Evolutionary conservation across 495 filamentous ascomycete species (phyloP).

Genomic region (Hypoxylon lienhwacheense): DNA sequence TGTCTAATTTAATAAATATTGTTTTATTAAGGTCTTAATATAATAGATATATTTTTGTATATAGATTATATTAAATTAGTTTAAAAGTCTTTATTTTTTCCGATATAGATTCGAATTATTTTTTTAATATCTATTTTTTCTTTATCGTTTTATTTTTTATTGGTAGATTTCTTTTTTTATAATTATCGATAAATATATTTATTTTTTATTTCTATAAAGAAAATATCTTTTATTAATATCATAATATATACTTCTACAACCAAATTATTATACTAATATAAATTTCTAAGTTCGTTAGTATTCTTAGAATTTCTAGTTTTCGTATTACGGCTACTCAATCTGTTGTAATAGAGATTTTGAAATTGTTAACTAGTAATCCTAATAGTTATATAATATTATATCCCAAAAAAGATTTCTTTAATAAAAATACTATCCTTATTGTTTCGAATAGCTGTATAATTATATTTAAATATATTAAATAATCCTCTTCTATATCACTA

Average conservation of each 20-base stretch:
- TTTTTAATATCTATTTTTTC: neutral
- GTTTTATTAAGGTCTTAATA: neutral
- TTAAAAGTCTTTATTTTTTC: neutral
- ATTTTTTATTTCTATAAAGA: constrained; percentile 1
- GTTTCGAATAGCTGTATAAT: neutral
- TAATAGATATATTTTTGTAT: neutral
- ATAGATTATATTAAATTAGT: neutral
- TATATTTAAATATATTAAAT: neutral
- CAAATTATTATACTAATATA: neutral
- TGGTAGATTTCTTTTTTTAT: neutral
- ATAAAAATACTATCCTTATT: neutral
- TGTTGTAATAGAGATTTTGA: neutral
- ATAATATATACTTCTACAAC: neutral
- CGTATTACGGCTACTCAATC: neutral
- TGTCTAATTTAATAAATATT: constrained; percentile 1
- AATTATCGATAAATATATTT: neutral
- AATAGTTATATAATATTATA: neutral
- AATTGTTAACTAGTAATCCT: neutral
- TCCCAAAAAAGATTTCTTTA: constrained; percentile 3
- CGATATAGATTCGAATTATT: neutral
- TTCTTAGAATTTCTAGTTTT: neutral
- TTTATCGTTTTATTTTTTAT: neutral
- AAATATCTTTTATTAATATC: neutral
- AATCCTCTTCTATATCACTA: neutral
- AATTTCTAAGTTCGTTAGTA: neutral